Base-by-base conservation (phyloP, 164 flowering plant genomes). In the Euptelea pleiosperma region DNA sequence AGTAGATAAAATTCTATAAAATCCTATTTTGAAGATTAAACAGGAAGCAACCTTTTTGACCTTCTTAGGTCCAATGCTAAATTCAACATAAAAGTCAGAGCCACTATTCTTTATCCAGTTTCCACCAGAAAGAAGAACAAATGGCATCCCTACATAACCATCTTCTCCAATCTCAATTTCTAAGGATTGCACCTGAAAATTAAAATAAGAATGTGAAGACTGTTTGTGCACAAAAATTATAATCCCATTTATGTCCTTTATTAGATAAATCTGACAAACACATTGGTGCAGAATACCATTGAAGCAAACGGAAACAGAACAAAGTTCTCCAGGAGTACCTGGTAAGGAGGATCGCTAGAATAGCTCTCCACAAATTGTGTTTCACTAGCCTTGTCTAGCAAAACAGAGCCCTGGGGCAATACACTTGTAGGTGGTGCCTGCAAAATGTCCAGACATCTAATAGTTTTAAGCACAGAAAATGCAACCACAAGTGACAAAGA, bases 21-120 rank as follows among this genome's bases (percentile, higher is more conserved):
- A 39, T 18, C 21, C 19, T n/a, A 21, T 22, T 3, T 21, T 26
- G 16, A 34, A 44, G 21, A 55, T 39, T 12, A 58, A 46, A 61
- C 24, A 52, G 61, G 53, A 4, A 54, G 30, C 43, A 65, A 83
- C 97, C 92, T 87, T 82, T 58, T 65, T 75, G 28, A 68, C 71
- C 67, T 74, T 70, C 70, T 75, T 82, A 16, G 73, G 12, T 67
- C 16, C 63, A 60, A 19, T 56, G 41, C 52, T 61, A 60, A 90
- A 82, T 29, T 81, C 89, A 69, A 86, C 63, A 72, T 85, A 93
- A 55, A 90, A 93, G 69, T 93, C 94, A 34, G 85, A 77, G 42
- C 82, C 92, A 8, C 69, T 70, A 65, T 86, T 70, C 74, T 90
- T 93, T 40, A 93, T 80, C 97, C 99, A 93, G 8, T 77, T 81